These are phyloP conservation scores for Agrostemma githago DNA, from an alignment of 148 eudicot species.

Conservation along the genomic window DNA sequence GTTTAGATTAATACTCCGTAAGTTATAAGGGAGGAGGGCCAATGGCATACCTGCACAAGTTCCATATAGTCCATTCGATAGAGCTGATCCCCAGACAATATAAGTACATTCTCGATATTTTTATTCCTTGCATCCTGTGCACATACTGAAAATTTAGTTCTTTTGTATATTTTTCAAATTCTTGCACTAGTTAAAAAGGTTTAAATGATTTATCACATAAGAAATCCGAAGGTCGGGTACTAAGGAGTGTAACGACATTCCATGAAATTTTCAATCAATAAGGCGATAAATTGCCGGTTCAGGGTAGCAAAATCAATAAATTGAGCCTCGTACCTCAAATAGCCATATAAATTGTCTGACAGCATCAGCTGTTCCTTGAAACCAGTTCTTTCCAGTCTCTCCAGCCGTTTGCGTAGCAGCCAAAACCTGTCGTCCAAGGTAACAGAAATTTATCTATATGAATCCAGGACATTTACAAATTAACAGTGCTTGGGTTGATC, in stretches of 20 bases:
- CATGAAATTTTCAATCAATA: not conserved
- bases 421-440: constrained; percentile 51
- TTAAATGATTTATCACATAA: too few species aligned
- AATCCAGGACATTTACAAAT: not conserved
- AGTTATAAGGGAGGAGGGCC: not conserved
- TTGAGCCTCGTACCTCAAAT: constrained; percentile 55
- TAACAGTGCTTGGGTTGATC: too few species aligned
- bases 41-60: constrained; percentile 62
- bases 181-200: too few species aligned
- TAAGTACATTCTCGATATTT: constrained; percentile 67
- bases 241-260: not conserved
- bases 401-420: constrained; percentile 97
- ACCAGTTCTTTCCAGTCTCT: constrained; percentile 89
- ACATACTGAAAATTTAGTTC: not conserved
- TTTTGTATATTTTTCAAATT: too few species aligned
- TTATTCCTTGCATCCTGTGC: constrained; percentile 79
- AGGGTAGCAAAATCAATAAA: not conserved
- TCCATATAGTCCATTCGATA: constrained; percentile 93
- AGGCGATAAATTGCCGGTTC: not conserved
- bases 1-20: not conserved
- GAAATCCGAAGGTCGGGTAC: too few species aligned
- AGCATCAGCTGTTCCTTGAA: constrained; percentile 99
- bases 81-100: constrained; percentile 88
- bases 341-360: constrained; percentile 89
- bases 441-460: not conserved